A percentile compares a stretch with the other conserved stretches of the same genome.
Evolutionary conservation across 257 asterid genomes (phyloP).

Genomic region (Striga asiatica): DNA sequence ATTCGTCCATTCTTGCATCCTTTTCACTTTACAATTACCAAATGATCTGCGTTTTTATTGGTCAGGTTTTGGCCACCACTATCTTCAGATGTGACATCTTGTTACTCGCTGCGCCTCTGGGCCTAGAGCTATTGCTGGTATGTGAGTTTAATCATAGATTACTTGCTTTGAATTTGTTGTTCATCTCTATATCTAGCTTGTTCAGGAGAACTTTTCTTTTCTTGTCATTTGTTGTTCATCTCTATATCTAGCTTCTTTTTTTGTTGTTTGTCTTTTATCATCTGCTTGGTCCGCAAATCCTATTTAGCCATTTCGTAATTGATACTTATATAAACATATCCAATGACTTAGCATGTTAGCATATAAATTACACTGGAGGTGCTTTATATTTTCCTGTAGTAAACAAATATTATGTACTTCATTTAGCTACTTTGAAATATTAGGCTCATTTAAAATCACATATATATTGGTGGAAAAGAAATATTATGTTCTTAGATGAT

Average conservation of each 20-base stretch:
- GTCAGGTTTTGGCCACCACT: constrained; percentile 71
- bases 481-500: background rate
- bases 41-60: constrained; percentile 24
- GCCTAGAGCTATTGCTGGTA: constrained; percentile 84
- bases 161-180: constrained; percentile 3
- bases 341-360: background rate
- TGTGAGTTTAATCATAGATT: constrained; percentile 14
- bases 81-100: constrained; percentile 89
- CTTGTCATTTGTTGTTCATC: background rate
- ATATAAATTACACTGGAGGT: constrained; percentile 2
- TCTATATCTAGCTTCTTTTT: too few relatives aligned
- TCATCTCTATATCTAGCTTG: too few relatives aligned
- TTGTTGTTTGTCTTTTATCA: too few relatives aligned
- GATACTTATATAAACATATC: background rate
- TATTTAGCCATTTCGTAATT: background rate
- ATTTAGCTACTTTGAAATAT: too few relatives aligned
- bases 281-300: too few relatives aligned
- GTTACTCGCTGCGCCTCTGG: constrained; percentile 70
- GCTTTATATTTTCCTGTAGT: background rate
- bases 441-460: too few relatives aligned
- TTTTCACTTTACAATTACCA: constrained; percentile 10
- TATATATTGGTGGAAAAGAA: too few relatives aligned
- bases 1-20: background rate
- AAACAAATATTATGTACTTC: background rate
- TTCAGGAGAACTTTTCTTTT: too few relatives aligned